These are phyloP conservation scores for Immersiporthe knoxdaviesiana DNA, from an alignment of 2,329 filamentous ascomycete species.

Conservation along the genomic window DNA sequence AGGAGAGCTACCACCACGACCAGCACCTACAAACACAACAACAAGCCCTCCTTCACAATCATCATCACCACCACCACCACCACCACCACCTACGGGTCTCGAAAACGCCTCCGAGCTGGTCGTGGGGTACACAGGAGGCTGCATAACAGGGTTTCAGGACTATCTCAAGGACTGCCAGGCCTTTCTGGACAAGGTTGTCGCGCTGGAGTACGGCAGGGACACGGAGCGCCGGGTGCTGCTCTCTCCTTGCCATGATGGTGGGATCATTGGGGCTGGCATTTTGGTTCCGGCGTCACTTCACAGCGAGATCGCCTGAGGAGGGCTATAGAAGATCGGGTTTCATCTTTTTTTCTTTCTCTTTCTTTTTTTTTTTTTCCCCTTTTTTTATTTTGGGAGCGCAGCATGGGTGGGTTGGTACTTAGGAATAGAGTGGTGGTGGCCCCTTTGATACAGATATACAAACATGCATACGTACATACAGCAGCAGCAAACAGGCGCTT, in stretches of 20 bases:
- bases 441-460: background rate
- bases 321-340: conserved; percentile 10
- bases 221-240: conserved; percentile 47
- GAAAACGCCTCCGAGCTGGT: conserved; percentile 57
- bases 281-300: conserved; percentile 53
- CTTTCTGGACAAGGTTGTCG: conserved; percentile 63
- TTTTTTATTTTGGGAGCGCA: background rate
- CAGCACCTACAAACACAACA: background rate
- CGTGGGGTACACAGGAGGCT: conserved; percentile 79
- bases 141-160: conserved; percentile 78
- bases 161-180: conserved; percentile 71
- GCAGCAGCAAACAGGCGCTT: background rate
- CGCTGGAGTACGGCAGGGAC: conserved; percentile 41
- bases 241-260: conserved; percentile 63
- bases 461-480: background rate
- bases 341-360: background rate
- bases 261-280: conserved; percentile 64
- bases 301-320: conserved; percentile 25
- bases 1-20: conserved; percentile 62
- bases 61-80: too few species aligned
- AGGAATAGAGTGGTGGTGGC: background rate
- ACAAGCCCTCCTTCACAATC: background rate
- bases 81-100: conserved; percentile 9
- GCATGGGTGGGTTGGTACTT: background rate
- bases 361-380: background rate